A percentile compares a stretch with the other conserved stretches of the same genome.
Evolutionary conservation across 2,329 filamentous ascomycete genomes (phyloP).

Genomic region (Fusarium humuli): DNA sequence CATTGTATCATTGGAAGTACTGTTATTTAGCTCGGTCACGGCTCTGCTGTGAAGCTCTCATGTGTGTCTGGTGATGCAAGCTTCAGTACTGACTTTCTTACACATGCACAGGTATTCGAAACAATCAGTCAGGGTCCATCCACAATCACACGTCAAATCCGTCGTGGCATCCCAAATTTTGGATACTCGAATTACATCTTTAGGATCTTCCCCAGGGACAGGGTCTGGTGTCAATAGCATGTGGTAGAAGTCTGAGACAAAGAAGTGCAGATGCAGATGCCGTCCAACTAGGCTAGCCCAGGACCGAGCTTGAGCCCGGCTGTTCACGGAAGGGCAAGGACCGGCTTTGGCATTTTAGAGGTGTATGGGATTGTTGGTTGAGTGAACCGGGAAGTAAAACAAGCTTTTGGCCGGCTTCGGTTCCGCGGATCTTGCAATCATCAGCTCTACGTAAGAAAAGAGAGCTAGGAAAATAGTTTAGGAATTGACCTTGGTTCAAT

Average conservation of each 20-base stretch:
- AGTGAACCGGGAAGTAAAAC: conserved; percentile 16
- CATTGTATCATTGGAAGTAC: neutral
- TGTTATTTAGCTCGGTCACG: neutral
- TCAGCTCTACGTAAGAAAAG: conserved; percentile 1
- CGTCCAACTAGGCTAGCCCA: conserved; percentile 1
- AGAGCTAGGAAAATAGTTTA: neutral
- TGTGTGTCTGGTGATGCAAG: conserved; percentile 6
- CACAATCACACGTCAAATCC: conserved; percentile 27
- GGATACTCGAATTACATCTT: neutral
- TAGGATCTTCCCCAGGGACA: conserved; percentile 18
- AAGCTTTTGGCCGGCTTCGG: conserved; percentile 26
- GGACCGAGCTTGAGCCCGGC: conserved; percentile 4
- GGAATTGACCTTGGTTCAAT: neutral
- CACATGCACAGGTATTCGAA: neutral
- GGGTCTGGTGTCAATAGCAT: conserved; percentile 39
- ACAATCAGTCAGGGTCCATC: conserved; percentile 36
- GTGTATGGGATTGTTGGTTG: conserved; percentile 1
- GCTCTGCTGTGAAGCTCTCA: neutral
- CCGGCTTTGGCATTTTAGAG: conserved; percentile 12
- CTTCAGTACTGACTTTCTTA: neutral
- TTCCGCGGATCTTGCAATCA: conserved; percentile 10
- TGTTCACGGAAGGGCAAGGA: conserved; percentile 22
- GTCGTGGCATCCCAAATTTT: neutral
- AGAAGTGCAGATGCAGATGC: conserved; percentile 1
- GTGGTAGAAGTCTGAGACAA: conserved; percentile 40